phyloP scores from a whole-genome alignment of 768 basidiomycete species.

The Amanita thiersii region DNA sequence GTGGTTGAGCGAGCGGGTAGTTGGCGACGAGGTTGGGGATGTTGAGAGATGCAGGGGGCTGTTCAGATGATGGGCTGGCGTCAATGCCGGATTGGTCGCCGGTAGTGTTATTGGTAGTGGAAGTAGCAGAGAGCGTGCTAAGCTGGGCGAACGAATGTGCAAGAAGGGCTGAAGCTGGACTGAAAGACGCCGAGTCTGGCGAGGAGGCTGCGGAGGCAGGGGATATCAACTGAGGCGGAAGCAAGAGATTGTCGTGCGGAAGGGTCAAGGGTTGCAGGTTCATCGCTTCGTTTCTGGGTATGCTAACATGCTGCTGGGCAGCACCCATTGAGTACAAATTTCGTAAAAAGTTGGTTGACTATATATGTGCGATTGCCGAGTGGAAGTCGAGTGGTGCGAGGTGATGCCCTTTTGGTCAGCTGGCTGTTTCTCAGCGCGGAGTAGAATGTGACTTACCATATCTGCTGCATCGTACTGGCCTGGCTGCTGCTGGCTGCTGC shows the following conservation, averaged over 20 bases:
- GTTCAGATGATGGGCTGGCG: conserved; percentile 5
- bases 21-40: conserved; percentile 26
- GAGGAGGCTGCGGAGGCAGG: conserved; percentile 41
- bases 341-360: conserved; percentile 45
- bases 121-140: conserved; percentile 12
- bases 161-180: conserved; percentile 30
- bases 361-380: neutral
- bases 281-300: conserved; percentile 12
- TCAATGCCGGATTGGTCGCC: conserved; percentile 16
- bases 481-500: too few species aligned
- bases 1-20: conserved; percentile 27
- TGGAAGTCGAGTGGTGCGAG: too few species aligned
- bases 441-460: conserved; percentile 23
- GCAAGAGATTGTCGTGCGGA: conserved; percentile 27
- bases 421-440: too few species aligned
- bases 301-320: neutral
- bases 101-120: too few species aligned
- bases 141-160: conserved; percentile 20
- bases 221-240: conserved; percentile 40
- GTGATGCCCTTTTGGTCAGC: too few species aligned
- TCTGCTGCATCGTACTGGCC: conserved; percentile 38
- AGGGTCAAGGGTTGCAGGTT: conserved; percentile 37
- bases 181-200: conserved; percentile 40
- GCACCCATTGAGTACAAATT: conserved; percentile 33
- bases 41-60: neutral